Percentiles rank a stretch among this genome's conserved stretches.
These are phyloP conservation scores for Babesia ovata DNA, from an alignment of 169 alveolate species.

Conservation along the genomic window DNA sequence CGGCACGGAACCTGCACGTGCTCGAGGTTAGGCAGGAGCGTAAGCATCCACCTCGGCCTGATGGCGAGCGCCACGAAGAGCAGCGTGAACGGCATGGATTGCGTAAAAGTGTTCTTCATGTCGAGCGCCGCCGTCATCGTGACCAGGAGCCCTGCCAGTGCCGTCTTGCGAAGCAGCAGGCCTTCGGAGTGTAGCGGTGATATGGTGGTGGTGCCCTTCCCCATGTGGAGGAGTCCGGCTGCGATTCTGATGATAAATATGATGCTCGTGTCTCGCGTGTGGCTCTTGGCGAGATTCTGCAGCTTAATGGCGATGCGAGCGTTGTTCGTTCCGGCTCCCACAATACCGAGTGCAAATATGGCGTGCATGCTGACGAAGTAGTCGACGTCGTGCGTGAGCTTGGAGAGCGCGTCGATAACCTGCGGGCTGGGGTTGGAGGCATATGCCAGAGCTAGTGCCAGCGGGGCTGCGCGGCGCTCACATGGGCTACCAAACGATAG, in stretches of 20 bases:
- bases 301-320: constrained; percentile 94
- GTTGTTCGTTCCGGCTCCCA: constrained; percentile 94
- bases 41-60: constrained; percentile 84
- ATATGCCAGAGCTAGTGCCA: constrained; percentile 95
- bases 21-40: constrained; percentile 89
- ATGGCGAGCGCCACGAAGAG: constrained; percentile 93
- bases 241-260: constrained; percentile 94
- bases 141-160: constrained; percentile 92
- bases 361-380: constrained; percentile 93
- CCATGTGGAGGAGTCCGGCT: constrained; percentile 92
- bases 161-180: constrained; percentile 88
- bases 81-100: constrained; percentile 89
- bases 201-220: constrained; percentile 95
- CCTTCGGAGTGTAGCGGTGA: constrained; percentile 96
- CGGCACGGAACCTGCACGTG: constrained; percentile 86
- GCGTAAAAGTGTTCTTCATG: constrained; percentile 85
- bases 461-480: constrained; percentile 96
- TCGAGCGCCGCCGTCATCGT: constrained; percentile 89
- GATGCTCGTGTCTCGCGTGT: constrained; percentile 92
- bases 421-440: constrained; percentile 94
- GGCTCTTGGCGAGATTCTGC: constrained; percentile 94
- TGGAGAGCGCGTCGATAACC: constrained; percentile 83
- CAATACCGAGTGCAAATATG: constrained; percentile 94
- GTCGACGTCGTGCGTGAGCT: constrained; percentile 97
- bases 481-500: constrained; percentile 70